These are phyloP conservation scores for Pythium biforme DNA, from an alignment of 352 stramenopile species.

Conservation along the genomic window DNA sequence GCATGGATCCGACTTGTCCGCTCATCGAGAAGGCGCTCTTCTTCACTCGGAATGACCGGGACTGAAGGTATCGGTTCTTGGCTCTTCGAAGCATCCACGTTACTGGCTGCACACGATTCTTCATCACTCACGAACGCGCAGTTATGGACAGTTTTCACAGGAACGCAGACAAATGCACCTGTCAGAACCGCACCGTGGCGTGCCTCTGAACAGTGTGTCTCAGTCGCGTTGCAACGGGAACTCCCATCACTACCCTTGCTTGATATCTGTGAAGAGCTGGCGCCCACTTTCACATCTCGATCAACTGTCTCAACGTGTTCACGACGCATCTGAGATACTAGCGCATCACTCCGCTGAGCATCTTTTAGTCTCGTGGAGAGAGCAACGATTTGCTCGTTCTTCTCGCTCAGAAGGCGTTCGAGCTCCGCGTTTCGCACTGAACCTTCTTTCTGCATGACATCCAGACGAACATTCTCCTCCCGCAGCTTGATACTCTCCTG, in stretches of 20 bases:
- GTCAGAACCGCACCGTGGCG: not conserved
- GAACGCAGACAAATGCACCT: not conserved
- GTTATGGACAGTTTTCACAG: not conserved
- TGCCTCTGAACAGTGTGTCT: not conserved
- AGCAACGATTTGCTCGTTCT: conserved; percentile 62
- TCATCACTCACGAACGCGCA: not conserved
- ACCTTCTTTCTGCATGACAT: conserved; percentile 46
- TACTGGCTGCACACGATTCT: not conserved
- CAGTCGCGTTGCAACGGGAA: not conserved
- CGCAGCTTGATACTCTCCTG: conserved; percentile 49
- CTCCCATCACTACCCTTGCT: not conserved
- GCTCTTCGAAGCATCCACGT: not conserved
- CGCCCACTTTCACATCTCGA: not conserved
- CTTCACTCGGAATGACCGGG: conserved; percentile 6
- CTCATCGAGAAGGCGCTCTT: conserved; percentile 49
- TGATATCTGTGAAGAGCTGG: too few relatives aligned
- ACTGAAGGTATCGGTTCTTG: not conserved
- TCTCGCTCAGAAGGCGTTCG: conserved; percentile 55
- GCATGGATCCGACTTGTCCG: conserved; percentile 69
- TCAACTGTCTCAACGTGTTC: too few relatives aligned
- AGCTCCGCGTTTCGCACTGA: conserved; percentile 56
- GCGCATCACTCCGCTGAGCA: conserved; percentile 4
- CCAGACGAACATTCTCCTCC: conserved; percentile 32
- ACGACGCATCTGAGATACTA: conserved; percentile 6
- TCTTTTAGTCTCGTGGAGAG: conserved; percentile 37